These are phyloP conservation scores for Saturnispora quitensis DNA, from an alignment of 805 yeast species.

Conservation along the genomic window DNA sequence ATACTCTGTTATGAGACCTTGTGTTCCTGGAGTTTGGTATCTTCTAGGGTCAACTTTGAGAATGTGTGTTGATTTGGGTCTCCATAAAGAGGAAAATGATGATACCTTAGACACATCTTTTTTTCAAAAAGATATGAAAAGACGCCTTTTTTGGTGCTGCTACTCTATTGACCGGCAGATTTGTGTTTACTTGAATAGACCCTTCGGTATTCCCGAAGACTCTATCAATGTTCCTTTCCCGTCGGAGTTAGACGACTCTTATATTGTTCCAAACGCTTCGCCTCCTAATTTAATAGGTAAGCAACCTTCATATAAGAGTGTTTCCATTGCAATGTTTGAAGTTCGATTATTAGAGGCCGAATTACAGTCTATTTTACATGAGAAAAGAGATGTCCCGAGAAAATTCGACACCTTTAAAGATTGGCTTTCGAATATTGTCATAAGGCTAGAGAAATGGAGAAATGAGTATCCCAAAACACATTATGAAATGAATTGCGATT, in stretches of 20 bases:
- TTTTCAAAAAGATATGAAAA: slow-evolving; percentile 54
- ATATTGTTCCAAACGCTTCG: slow-evolving; percentile 32
- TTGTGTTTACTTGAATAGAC: slow-evolving; percentile 79
- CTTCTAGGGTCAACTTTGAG: slow-evolving; percentile 73
- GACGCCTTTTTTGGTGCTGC: slow-evolving; percentile 83
- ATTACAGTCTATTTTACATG: slow-evolving; percentile 63
- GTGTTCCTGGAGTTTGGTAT: slow-evolving; percentile 91
- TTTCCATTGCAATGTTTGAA: slow-evolving; percentile 58
- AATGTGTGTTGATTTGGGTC: slow-evolving; percentile 73
- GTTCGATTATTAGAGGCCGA: slow-evolving; percentile 72
- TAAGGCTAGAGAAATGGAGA: slow-evolving; percentile 56
- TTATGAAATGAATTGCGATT: slow-evolving; percentile 61
- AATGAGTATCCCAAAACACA: slow-evolving; percentile 44
- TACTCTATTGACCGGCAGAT: slow-evolving; percentile 80
- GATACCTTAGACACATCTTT: slow-evolving; percentile 34
- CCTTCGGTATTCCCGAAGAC: slow-evolving; percentile 83
- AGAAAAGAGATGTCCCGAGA: slow-evolving; percentile 63
- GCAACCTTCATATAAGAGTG: slow-evolving; percentile 51
- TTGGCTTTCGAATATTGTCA: slow-evolving; percentile 53
- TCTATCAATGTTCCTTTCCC: slow-evolving; percentile 66
- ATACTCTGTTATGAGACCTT: slow-evolving; percentile 81
- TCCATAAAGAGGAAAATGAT: slow-evolving; percentile 54
- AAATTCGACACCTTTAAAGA: slow-evolving; percentile 40
- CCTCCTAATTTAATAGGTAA: slow-evolving; percentile 32
- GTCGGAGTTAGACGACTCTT: slow-evolving; percentile 62